Percentiles rank a stretch among this genome's conserved stretches.
These are phyloP conservation scores for Cercophora newfieldiana DNA, from an alignment of 495 filamentous ascomycete genomes.

Conservation along the genomic window DNA sequence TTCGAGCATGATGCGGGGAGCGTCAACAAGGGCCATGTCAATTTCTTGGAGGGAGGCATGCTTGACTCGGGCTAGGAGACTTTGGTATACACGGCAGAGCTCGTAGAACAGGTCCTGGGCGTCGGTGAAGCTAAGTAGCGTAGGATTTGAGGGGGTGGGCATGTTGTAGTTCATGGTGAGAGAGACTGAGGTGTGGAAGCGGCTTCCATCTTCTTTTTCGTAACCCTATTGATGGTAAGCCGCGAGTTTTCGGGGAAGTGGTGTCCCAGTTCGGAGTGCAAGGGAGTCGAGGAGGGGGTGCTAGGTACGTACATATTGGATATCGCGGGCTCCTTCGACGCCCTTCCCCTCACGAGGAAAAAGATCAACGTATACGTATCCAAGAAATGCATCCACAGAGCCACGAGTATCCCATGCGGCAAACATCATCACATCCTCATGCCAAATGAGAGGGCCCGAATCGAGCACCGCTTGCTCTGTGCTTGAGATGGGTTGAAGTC, in stretches of 20 bases:
- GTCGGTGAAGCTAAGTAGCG: not conserved
- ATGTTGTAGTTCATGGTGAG: constrained; percentile 7
- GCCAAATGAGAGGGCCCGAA: not conserved
- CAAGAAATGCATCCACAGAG: not conserved
- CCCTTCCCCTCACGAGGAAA: constrained; percentile 10
- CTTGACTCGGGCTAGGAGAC: not conserved
- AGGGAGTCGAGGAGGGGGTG: not conserved
- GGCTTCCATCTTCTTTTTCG: not conserved
- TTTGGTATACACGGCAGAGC: constrained; percentile 2
- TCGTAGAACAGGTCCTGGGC: not conserved
- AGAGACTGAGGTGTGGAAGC: not conserved
- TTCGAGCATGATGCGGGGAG: constrained; percentile 3
- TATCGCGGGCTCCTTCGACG: not conserved
- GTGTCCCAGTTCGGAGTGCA: no score
- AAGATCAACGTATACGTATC: constrained; percentile 4
- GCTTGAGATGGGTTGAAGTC: not conserved
- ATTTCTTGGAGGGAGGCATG: not conserved
- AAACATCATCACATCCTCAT: constrained; percentile 6
- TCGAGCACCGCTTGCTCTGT: not conserved
- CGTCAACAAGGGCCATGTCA: constrained; percentile 2
- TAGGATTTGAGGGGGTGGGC: not conserved
- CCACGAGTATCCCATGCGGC: not conserved
- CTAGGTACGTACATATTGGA: not conserved
- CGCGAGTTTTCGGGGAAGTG: not conserved
- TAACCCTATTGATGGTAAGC: constrained; percentile 8